Evolutionary conservation across 148 eudicot genomes (phyloP).

Genomic region (Persicaria tinctoria): DNA sequence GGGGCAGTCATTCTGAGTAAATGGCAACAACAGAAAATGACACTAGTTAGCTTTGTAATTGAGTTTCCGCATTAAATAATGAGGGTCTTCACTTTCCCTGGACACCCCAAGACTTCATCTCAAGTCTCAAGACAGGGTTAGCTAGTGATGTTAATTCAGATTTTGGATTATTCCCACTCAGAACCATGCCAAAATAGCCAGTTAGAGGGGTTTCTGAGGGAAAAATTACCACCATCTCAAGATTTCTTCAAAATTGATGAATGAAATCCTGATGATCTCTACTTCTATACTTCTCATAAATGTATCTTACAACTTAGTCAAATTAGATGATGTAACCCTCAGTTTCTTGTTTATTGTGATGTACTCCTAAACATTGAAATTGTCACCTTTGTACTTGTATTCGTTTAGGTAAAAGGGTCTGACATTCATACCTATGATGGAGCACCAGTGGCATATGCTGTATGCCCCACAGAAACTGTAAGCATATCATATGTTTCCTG

Average conservation of each 20-base stretch:
- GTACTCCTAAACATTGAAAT: background rate
- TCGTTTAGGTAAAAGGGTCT: slow-evolving; percentile 79
- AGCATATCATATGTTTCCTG: slow-evolving; percentile 18
- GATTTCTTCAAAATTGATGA: background rate
- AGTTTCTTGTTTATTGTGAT: background rate
- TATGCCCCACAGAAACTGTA: slow-evolving; percentile 75
- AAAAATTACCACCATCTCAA: background rate
- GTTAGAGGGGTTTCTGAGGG: background rate
- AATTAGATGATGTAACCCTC: background rate
- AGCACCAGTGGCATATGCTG: slow-evolving; percentile 74
- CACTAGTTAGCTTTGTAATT: background rate
- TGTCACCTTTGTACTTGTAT: background rate
- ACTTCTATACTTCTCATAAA: background rate
- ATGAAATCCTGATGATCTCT: background rate
- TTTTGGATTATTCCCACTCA: background rate
- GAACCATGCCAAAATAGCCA: background rate
- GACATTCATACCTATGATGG: slow-evolving; percentile 60
- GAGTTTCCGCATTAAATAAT: background rate
- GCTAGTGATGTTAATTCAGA: background rate
- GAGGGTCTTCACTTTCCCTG: background rate
- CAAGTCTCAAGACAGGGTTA: background rate
- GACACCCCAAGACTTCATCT: background rate
- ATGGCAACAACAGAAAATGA: background rate
- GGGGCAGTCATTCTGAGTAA: background rate
- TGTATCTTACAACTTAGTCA: background rate